Evolutionary conservation across 192 early-diverging fungal genomes (phyloP).

Genomic region (Coemansia sp.): DNA sequence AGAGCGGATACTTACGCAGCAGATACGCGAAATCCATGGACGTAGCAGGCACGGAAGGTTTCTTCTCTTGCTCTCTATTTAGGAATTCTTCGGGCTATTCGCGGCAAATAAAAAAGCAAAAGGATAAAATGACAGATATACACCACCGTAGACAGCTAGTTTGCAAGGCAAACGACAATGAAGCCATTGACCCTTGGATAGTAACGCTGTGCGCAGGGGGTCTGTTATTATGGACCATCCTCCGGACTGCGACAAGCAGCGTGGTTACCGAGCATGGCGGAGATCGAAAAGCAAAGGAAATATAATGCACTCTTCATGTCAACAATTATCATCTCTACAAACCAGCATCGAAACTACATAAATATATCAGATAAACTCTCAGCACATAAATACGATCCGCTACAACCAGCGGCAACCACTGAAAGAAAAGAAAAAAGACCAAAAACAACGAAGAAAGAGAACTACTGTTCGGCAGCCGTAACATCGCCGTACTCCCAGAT

Average conservation of each 20-base stretch:
- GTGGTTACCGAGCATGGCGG: no score
- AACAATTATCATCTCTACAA: no score
- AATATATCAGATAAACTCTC: background rate
- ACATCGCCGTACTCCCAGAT: slow-evolving; percentile 54
- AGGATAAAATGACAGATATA: no score
- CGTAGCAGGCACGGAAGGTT: background rate
- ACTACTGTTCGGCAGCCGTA: slow-evolving; percentile 25
- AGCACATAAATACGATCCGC: background rate
- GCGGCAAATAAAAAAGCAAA: background rate
- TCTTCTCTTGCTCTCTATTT: no score
- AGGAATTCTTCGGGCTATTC: background rate
- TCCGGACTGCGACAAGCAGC: no score
- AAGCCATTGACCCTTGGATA: no score
- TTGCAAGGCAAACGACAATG: no score
- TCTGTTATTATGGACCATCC: no score
- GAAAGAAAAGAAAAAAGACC: background rate
- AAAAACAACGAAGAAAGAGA: background rate
- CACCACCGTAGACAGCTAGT: no score
- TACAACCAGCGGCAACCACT: background rate
- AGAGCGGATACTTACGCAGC: slow-evolving; percentile 8
- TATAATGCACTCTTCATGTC: no score
- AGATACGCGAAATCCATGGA: slow-evolving; percentile 2
- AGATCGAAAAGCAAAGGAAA: no score
- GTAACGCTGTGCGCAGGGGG: no score
- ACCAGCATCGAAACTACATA: background rate